Conservation (phyloP, 1,284 basidiomycete species). For the Sanguinoderma infundibulare region DNA sequence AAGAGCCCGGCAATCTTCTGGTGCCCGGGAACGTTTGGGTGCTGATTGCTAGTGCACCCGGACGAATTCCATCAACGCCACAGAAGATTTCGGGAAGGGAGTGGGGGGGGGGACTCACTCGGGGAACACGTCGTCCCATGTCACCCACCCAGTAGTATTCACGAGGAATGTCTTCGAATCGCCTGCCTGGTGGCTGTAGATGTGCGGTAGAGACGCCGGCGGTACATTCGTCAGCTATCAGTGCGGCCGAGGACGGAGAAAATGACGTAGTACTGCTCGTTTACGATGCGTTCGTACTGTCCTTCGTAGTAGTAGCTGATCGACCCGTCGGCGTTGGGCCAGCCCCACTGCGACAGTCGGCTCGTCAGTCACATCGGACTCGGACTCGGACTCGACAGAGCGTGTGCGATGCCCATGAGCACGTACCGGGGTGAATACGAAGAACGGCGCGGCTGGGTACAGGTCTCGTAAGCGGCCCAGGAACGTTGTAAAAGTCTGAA, state of each 20-base stretch:
- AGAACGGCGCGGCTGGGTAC: slow-evolving; percentile 52
- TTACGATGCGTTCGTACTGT: slow-evolving; percentile 49
- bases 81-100: background rate
- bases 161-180: slow-evolving; percentile 57
- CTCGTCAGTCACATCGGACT: background rate
- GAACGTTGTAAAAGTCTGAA: slow-evolving; percentile 52
- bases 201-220: background rate
- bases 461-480: slow-evolving; percentile 46
- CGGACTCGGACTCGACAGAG: background rate
- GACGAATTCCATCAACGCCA: background rate
- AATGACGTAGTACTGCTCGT: slow-evolving; percentile 42
- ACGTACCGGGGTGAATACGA: slow-evolving; percentile 57
- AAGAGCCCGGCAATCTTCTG: slow-evolving; percentile 53
- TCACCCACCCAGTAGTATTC: slow-evolving; percentile 62
- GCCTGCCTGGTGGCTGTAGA: slow-evolving; percentile 40
- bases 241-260: no score
- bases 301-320: slow-evolving; percentile 54
- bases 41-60: slow-evolving; percentile 49
- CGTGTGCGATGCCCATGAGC: background rate
- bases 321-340: slow-evolving; percentile 54
- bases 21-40: slow-evolving; percentile 54
- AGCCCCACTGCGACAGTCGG: slow-evolving; percentile 49
- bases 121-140: slow-evolving; percentile 54
- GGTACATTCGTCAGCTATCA: background rate
- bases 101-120: slow-evolving; percentile 37